Base-by-base conservation (phyloP, 148 eudicot species). In the Limonium bicolor region DNA sequence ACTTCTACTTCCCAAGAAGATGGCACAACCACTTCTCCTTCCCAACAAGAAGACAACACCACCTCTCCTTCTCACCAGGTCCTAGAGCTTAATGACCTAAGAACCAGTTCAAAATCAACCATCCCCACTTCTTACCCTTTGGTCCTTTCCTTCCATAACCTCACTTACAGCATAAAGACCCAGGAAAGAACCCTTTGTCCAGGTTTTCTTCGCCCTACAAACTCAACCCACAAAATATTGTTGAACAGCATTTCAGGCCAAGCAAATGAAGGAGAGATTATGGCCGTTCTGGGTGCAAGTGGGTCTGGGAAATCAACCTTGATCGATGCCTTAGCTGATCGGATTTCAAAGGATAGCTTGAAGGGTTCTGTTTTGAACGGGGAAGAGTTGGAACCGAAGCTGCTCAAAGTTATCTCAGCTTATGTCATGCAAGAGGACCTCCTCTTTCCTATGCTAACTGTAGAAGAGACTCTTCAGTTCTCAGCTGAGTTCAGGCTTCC, bases 391-490 rank as follows among this genome's bases (percentile, higher is more conserved):
- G 80, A 78, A n/a, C 78, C 93, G 0, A 81, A 72, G 57, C 52
- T 81, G 22, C 61, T 63, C 18, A 77, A 81, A 30, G 69, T 65
- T 0, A 86, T 86, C 4, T 86, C 96, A 10, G 96, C 96, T 29
- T 86, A 86, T 46, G 87, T 86, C 0, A 86, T 86, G 96, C 96
- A 86, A 40, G 96, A 86, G 24, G 96, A 86, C 33, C 62, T 86
- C 9, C 46, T 86, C 7, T 86, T 80, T 21, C 96, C 96, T 0
- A 81, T 86, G 93, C 53, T 86, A 18, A 86, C 96, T 0, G 96
- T 86, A 2, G 76, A 81, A 41, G 96, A 86, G 38, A 86, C 96
- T 0, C 66, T 86, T 0, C 80, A 72, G 77, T 86, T 74, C 43
- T 74, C 96, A 1, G 93, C 96, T 1, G 84, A 86, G 45, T 86